Percentiles rank a stretch among this genome's conserved stretches.
Conservation (phyloP, 805 yeast species). For the Starmerella ratchasimensis region DNA sequence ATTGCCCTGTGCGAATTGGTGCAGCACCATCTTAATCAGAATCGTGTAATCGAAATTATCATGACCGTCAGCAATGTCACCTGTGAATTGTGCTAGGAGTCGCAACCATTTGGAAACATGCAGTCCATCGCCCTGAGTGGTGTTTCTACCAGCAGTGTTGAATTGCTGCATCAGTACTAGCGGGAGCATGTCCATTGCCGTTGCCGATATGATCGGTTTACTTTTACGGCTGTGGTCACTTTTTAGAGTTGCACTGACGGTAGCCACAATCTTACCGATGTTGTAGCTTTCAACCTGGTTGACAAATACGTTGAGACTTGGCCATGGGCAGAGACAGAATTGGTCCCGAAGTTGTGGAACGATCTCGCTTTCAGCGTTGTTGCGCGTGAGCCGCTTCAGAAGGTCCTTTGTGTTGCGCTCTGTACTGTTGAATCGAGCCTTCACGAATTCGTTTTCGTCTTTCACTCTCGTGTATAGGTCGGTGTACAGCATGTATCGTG, state of each 20-base stretch:
- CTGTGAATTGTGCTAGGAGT: slow-evolving; percentile 15
- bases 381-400: slow-evolving; percentile 13
- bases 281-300: slow-evolving; percentile 19
- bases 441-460: slow-evolving; percentile 7
- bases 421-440: slow-evolving; percentile 9
- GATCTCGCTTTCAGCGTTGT: slow-evolving; percentile 8
- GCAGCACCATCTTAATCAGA: slow-evolving; percentile 10
- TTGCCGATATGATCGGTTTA: neutral
- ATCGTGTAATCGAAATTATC: slow-evolving; percentile 10
- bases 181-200: slow-evolving; percentile 18
- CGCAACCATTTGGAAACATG: slow-evolving; percentile 12
- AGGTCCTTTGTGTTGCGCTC: slow-evolving; percentile 15
- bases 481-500: slow-evolving; percentile 11
- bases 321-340: slow-evolving; percentile 14
- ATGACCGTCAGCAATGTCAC: slow-evolving; percentile 14
- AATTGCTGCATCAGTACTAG: slow-evolving; percentile 15
- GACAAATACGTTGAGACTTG: slow-evolving; percentile 13
- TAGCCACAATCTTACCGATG: slow-evolving; percentile 16
- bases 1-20: slow-evolving; percentile 7
- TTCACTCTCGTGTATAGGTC: slow-evolving; percentile 11
- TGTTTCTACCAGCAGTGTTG: slow-evolving; percentile 11
- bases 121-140: slow-evolving; percentile 15
- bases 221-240: neutral
- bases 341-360: slow-evolving; percentile 14
- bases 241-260: neutral